phyloP scores from a whole-genome alignment of 179 eudicot genomes.

The Gypsophila paniculata region DNA sequence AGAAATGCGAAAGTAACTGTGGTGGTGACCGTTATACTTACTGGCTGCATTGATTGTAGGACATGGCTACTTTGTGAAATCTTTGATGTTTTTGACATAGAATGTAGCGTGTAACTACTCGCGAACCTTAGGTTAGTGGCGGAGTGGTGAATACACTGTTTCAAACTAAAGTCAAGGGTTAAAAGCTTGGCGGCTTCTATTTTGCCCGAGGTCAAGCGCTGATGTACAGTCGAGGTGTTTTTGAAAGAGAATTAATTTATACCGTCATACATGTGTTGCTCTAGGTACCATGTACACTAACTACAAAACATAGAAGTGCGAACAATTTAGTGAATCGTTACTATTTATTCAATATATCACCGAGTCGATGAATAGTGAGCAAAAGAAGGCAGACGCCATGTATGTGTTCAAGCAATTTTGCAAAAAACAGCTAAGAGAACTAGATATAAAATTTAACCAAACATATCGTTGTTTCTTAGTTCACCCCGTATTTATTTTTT shows the following conservation, averaged over 20 bases:
- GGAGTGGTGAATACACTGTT: not conserved
- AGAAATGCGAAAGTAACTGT: not conserved
- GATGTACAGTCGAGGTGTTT: no score
- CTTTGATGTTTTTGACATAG: not conserved
- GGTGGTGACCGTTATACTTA: not conserved
- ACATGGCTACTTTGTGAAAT: not conserved
- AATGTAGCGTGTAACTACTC: not conserved
- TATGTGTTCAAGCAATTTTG: no score
- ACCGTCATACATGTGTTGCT: no score
- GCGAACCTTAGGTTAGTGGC: not conserved
- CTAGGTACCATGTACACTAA: not conserved
- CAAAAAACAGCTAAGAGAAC: no score
- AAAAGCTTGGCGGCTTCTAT: not conserved
- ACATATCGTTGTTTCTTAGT: no score
- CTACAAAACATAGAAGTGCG: not conserved
- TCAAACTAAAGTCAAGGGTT: not conserved
- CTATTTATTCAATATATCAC: not conserved
- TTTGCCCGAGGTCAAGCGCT: no score
- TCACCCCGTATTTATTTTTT: no score
- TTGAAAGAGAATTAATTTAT: no score
- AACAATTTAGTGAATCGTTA: not conserved
- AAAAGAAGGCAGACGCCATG: no score
- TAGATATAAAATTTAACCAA: no score
- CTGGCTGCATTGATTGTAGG: not conserved
- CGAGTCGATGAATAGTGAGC: no score